Base-by-base conservation (phyloP, 768 basidiomycete species). In the Mycena vulgaris region DNA sequence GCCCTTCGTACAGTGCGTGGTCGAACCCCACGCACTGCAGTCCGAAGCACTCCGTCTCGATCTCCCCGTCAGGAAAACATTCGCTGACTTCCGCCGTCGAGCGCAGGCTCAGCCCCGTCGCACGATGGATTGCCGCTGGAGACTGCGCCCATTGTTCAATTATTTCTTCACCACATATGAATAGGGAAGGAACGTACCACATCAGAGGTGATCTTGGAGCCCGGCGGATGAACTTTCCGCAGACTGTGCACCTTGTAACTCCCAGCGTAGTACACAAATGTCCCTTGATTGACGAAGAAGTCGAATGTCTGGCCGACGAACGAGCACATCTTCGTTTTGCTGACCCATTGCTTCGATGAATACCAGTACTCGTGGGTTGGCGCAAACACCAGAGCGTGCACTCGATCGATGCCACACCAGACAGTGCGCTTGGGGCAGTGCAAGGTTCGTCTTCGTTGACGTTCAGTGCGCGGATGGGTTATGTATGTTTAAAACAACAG, bases 1-100 rank as follows among this genome's bases (percentile, higher is more conserved):
- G 40, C 7, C 6, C n/a, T 0, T 42, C 51, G n/a, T 65, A 65
- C 39, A 65, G 19, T 10, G 1, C 0, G 2, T 39, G 10, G 21
- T 65, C 55, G 31, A 65, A 65, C 45, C 53, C 63, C 2, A 57
- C 45, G 25, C 53, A 65, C 19, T 57, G 63, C 51, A 65, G 39
- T 16, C 53, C 63, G 30, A 65, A 65, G 11, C 63, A 65, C 25
- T 65, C 63, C 14, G 55, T 57, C 55, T 13, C 37, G 17, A 65
- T 65, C 55, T 65, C 45, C 23, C 63, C 63, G 21, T 48, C 63
- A 8, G 53, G 31, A 27, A 57, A 65, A 17, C 30, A 56, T 1
- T 65, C 55, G 2, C 1, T 25, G 14, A 57, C 16, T 5, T 52
- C 31, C 30, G 2, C 27, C 52, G 11, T 1, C 3, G 21, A 1